phyloP scores from a whole-genome alignment of 306 rosid species.

The Myrica gale region DNA sequence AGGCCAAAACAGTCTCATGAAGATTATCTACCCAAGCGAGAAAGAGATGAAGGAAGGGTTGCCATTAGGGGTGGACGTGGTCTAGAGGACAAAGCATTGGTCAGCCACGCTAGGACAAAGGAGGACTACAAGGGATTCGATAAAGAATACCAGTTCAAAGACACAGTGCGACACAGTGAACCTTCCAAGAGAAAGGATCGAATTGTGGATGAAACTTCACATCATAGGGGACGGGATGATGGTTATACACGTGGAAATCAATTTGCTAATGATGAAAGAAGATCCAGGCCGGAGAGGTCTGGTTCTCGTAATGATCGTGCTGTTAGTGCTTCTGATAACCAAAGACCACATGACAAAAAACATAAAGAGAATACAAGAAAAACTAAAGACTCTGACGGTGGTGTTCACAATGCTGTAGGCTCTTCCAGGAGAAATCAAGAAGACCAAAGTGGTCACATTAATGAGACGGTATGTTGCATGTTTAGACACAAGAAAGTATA shows the following conservation, averaged over 20 bases:
- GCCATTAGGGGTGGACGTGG: slow-evolving; percentile 69
- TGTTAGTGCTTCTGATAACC: slow-evolving; percentile 62
- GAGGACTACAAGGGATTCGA: slow-evolving; percentile 71
- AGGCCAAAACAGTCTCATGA: slow-evolving; percentile 75
- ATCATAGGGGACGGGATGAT: slow-evolving; percentile 76
- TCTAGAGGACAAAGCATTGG: slow-evolving; percentile 78
- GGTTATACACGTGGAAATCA: slow-evolving; percentile 60
- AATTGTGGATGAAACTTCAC: slow-evolving; percentile 62
- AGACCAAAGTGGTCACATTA: slow-evolving; percentile 58
- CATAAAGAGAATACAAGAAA: slow-evolving; percentile 70
- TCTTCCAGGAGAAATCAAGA: slow-evolving; percentile 72
- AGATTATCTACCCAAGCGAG: slow-evolving; percentile 71
- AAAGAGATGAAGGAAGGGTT: slow-evolving; percentile 79
- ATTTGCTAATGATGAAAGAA: slow-evolving; percentile 58
- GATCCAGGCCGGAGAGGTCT: slow-evolving; percentile 79
- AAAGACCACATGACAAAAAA: slow-evolving; percentile 61
- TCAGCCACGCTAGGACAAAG: slow-evolving; percentile 60
- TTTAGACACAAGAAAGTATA: slow-evolving; percentile 32
- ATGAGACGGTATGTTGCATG: slow-evolving; percentile 74
- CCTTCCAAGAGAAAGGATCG: slow-evolving; percentile 77
- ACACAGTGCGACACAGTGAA: slow-evolving; percentile 62
- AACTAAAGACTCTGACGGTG: slow-evolving; percentile 65
- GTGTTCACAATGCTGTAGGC: slow-evolving; percentile 46
- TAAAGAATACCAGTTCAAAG: slow-evolving; percentile 72
- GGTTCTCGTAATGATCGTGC: slow-evolving; percentile 69